These are phyloP conservation scores for Fusarium sp. DNA, from an alignment of 2,329 filamentous ascomycete genomes.

Conservation along the genomic window DNA sequence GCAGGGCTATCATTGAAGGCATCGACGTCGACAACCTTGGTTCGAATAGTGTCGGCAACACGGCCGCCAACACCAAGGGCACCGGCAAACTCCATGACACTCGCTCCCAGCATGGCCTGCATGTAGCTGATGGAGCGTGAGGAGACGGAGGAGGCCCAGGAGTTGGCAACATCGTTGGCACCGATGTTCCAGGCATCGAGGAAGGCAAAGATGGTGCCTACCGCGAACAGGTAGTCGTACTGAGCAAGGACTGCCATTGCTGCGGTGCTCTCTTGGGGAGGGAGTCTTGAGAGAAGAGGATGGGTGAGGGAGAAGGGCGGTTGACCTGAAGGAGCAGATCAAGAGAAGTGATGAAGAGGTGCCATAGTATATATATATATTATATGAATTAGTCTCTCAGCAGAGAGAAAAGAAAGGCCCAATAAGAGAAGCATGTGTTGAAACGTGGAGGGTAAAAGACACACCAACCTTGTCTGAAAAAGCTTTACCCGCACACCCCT, in stretches of 20 bases:
- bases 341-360: background rate
- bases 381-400: conserved; percentile 26
- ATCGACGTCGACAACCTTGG: conserved; percentile 62
- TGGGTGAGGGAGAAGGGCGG: conserved; percentile 3
- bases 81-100: conserved; percentile 70
- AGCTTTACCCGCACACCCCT: conserved; percentile 15
- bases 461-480: background rate
- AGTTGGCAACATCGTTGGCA: conserved; percentile 76
- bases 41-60: conserved; percentile 69
- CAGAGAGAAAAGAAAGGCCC: conserved; percentile 3
- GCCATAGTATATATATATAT: conserved; percentile 4
- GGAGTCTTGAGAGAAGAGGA: background rate
- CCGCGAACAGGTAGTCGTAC: conserved; percentile 70
- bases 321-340: conserved; percentile 11
- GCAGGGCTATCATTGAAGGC: conserved; percentile 59
- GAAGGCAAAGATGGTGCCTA: conserved; percentile 71
- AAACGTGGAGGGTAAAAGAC: background rate
- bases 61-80: conserved; percentile 68
- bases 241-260: conserved; percentile 52
- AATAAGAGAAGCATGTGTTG: background rate
- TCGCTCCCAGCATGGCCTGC: conserved; percentile 67
- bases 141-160: conserved; percentile 78
- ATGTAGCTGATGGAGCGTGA: conserved; percentile 70
- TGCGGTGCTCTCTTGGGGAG: conserved; percentile 5
- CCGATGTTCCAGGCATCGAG: conserved; percentile 74